A percentile compares a stretch with the other conserved stretches of the same genome.
phyloP scores from a whole-genome alignment of 192 early-diverging fungal species.

The Linnemannia zychae region DNA sequence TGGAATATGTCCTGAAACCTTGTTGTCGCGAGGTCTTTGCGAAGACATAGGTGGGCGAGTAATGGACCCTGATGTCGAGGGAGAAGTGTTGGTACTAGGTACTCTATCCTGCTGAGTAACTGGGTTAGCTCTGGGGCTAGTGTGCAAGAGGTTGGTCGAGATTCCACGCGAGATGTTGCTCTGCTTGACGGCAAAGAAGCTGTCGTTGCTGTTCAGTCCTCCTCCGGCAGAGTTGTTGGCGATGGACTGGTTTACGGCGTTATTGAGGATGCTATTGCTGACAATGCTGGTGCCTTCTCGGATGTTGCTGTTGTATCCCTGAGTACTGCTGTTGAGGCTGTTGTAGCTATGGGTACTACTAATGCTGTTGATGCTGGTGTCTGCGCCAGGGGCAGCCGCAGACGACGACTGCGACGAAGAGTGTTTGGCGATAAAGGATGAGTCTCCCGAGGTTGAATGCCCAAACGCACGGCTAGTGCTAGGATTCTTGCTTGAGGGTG shows the following conservation, averaged over 20 bases:
- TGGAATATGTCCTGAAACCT: background rate
- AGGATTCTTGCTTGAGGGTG: slow-evolving; percentile 15
- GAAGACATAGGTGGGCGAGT: slow-evolving; percentile 42
- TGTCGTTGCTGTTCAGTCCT: slow-evolving; percentile 45
- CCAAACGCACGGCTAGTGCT: slow-evolving; percentile 23
- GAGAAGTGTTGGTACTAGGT: slow-evolving; percentile 25
- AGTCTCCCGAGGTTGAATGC: background rate
- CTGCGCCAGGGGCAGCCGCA: slow-evolving; percentile 17
- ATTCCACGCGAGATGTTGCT: slow-evolving; percentile 19
- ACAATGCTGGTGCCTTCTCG: slow-evolving; percentile 30
- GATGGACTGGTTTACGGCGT: slow-evolving; percentile 33
- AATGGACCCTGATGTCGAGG: slow-evolving; percentile 23
- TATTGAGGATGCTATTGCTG: slow-evolving; percentile 52
- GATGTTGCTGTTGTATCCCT: slow-evolving; percentile 16
- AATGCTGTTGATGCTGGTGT: slow-evolving; percentile 38
- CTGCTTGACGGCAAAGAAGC: slow-evolving; percentile 42
- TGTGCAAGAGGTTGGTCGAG: background rate
- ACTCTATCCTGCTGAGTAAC: slow-evolving; percentile 5
- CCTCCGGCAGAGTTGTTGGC: background rate
- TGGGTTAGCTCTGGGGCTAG: slow-evolving; percentile 5
- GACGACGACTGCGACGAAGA: slow-evolving; percentile 11
- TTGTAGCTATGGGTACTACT: slow-evolving; percentile 31
- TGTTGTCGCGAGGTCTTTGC: slow-evolving; percentile 34
- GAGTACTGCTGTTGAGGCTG: slow-evolving; percentile 18
- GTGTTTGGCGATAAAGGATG: background rate